Evolutionary conservation across 2,329 filamentous ascomycete species (phyloP).

Genomic region (Magnaporthiopsis rhizophila): DNA sequence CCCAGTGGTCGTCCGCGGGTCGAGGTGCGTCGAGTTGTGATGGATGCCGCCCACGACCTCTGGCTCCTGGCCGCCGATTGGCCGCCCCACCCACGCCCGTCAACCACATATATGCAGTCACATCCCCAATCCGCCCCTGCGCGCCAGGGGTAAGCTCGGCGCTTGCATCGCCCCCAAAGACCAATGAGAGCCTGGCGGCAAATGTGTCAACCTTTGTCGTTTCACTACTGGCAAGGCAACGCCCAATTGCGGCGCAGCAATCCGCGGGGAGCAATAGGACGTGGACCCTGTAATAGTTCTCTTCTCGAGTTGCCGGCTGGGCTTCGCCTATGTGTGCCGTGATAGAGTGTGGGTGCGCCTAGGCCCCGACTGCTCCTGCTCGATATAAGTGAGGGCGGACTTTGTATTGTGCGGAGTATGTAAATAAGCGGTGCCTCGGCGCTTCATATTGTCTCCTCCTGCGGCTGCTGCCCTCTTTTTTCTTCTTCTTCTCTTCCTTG

Average conservation of each 20-base stretch:
- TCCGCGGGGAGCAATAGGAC: background rate
- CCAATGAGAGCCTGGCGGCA: background rate
- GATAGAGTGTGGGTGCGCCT: background rate
- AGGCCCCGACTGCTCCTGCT: background rate
- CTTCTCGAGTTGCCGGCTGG: background rate
- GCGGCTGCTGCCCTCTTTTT: background rate
- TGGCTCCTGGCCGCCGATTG: background rate
- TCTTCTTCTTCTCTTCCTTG: background rate
- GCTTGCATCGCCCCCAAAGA: background rate
- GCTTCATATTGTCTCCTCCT: background rate
- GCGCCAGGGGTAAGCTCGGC: constrained; percentile 6
- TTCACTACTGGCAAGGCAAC: constrained; percentile 1
- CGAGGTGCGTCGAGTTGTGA: background rate
- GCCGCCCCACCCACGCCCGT: constrained; percentile 1
- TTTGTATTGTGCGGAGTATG: background rate
- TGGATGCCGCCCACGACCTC: constrained; percentile 2
- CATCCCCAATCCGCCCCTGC: constrained; percentile 1
- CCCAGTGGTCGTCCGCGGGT: background rate
- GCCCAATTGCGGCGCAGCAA: constrained; percentile 3
- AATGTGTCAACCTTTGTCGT: background rate
- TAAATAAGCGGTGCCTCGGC: background rate
- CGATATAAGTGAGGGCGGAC: background rate
- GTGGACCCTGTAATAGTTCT: background rate
- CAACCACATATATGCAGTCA: background rate
- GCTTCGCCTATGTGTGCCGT: background rate